Evolutionary conservation across 345 rosid species (phyloP), one percentile per base, ranked within the genome.

Genomic region (Acer campestre): DNA sequence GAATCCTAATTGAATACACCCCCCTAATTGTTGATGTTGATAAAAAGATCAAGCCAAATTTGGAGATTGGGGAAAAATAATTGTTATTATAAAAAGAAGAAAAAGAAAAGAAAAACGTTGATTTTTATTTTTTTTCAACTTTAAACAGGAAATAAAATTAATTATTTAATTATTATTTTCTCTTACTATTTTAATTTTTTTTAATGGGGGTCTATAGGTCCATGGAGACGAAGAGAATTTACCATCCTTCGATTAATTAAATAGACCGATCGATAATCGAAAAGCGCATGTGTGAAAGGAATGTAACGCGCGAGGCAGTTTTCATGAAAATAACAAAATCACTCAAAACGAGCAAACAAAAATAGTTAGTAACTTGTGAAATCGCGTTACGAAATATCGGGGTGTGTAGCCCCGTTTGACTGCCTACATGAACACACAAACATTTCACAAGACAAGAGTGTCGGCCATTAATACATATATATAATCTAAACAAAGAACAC

Each of bases 401-500:
- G 58, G 73, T 58, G 56, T 42, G 73, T 49, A 31, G 56, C 58
- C 44, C 61, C 69, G 20, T 63, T 75, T 64, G 61, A 72, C 53
- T 38, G n/a, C 7, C 17, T 16, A 4, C 7, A 53, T 53, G 58
- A 49, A 11, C 16, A 49, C 12, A 13, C 31, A 29, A 29, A 49
- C 38, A 35, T 35, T 49, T 46, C n/a, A 53, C 58, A 53, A 16
- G 58, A 53, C 58, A 53, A 53, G 6, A 53, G 58, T 82, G 86
- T 86, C 83, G 83, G 87, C 87, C 89, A 84, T 73, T 14, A 55
- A 75, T 13, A 61, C 13, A 42, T 9, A 72, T 67, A 61, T 31
- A 71, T 73, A 68, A 42, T 67, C 56, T 51, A 51, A 67, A 67
- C 22, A 55, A 31, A 17, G 82, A 78, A 80, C 70, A 72, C 67